Percentiles rank a stretch among this genome's conserved stretches.
Evolutionary conservation across 75 land plant species (phyloP).

Genomic region (Cryptomeria japonica): DNA sequence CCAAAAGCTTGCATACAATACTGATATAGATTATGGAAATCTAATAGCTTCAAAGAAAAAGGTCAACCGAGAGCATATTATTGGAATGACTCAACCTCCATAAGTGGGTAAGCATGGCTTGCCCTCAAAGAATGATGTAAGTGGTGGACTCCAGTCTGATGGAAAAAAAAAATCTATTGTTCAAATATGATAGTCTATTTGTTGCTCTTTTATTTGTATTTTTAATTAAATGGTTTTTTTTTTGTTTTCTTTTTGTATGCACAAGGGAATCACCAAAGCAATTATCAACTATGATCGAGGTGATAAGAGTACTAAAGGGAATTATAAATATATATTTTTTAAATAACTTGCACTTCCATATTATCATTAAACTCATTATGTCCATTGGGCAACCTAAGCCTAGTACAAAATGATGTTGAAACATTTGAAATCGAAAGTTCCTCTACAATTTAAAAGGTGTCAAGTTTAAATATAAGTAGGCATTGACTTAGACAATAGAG

Average conservation of each 20-base stretch:
- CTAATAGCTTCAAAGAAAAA: too few species aligned
- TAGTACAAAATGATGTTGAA: background rate
- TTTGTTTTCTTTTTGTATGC: too few species aligned
- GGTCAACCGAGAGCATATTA: conserved; percentile 7
- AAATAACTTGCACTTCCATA: background rate
- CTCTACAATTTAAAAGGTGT: background rate
- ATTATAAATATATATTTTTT: background rate
- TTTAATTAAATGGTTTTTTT: too few species aligned
- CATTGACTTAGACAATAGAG: too few species aligned
- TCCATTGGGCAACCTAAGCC: background rate
- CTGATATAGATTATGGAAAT: too few species aligned
- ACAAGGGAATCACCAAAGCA: background rate
- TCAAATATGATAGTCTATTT: too few species aligned
- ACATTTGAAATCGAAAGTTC: background rate
- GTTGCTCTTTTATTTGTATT: too few species aligned
- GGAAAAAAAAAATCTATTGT: too few species aligned
- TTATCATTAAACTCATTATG: background rate
- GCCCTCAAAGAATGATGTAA: background rate
- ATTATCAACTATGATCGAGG: conserved; percentile 6
- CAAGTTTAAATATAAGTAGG: background rate
- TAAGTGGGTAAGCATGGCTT: conserved; percentile 8
- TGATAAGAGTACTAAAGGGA: background rate
- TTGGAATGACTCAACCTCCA: background rate
- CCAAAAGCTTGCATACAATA: too few species aligned
- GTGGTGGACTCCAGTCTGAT: background rate